These are phyloP conservation scores for Blastobotrys proliferans DNA, from an alignment of 1,139 yeast species.

Conservation along the genomic window DNA sequence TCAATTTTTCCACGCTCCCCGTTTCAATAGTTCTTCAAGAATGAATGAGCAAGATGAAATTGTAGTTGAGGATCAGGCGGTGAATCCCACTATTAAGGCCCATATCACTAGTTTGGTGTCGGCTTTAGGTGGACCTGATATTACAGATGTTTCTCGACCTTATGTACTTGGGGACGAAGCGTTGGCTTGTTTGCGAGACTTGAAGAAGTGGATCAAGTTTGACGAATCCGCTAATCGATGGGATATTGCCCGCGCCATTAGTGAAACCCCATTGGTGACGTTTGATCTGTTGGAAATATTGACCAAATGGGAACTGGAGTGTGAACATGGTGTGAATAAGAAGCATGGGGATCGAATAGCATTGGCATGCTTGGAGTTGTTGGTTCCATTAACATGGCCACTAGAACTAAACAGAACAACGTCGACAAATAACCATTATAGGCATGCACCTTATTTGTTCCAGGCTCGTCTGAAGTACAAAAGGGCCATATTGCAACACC, in stretches of 20 bases:
- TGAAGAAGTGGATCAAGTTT: slow-evolving; percentile 83
- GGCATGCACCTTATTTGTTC: slow-evolving; percentile 55
- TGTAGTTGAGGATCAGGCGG: too few species aligned
- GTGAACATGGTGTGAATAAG: slow-evolving; percentile 36
- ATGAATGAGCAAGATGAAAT: too few species aligned
- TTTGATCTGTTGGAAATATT: slow-evolving; percentile 74
- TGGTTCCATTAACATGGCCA: slow-evolving; percentile 89
- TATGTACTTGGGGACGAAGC: slow-evolving; percentile 91
- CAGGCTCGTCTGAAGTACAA: slow-evolving; percentile 71
- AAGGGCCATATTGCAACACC: slow-evolving; percentile 55
- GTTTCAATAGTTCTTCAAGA: too few species aligned
- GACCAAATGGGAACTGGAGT: slow-evolving; percentile 62
- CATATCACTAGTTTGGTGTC: slow-evolving; percentile 70
- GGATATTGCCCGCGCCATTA: slow-evolving; percentile 86
- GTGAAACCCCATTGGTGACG: slow-evolving; percentile 68
- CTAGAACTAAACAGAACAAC: slow-evolving; percentile 51
- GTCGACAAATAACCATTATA: slow-evolving; percentile 49
- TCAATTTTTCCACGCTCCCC: too few species aligned
- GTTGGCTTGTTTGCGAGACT: slow-evolving; percentile 78
- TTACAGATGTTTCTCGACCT: slow-evolving; percentile 48
- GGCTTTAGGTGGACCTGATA: slow-evolving; percentile 79
- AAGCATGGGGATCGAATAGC: slow-evolving; percentile 54
- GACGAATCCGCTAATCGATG: slow-evolving; percentile 67
- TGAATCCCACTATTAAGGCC: slow-evolving; percentile 46
- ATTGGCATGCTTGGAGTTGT: slow-evolving; percentile 66